phyloP scores from a whole-genome alignment of 2,329 filamentous ascomycete species.

The Neofusicoccum ribis region DNA sequence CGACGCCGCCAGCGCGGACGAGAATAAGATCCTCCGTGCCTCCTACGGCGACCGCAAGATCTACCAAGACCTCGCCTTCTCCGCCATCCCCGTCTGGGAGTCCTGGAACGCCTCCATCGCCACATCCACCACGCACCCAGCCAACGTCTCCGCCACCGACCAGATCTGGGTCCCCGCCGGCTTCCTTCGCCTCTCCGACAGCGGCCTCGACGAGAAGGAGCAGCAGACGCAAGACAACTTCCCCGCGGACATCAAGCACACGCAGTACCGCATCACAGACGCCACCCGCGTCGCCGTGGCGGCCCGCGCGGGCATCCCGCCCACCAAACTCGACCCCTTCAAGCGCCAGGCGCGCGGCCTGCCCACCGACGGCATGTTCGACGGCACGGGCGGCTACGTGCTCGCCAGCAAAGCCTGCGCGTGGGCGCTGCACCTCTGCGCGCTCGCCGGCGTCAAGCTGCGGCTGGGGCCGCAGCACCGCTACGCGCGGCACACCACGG shows the following conservation, averaged over 20 bases:
- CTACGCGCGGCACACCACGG: not conserved
- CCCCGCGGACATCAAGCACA: conserved; percentile 26
- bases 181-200: conserved; percentile 25
- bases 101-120: conserved; percentile 13
- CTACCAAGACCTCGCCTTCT: conserved; percentile 20
- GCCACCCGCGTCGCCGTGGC: conserved; percentile 14
- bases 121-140: not conserved
- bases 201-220: conserved; percentile 24
- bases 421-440: conserved; percentile 47
- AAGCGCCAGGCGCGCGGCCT: not conserved
- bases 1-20: conserved; percentile 20
- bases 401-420: conserved; percentile 50
- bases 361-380: conserved; percentile 31
- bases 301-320: conserved; percentile 1
- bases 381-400: conserved; percentile 49
- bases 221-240: conserved; percentile 27
- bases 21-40: conserved; percentile 61
- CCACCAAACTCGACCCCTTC: conserved; percentile 18
- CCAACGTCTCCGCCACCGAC: not conserved
- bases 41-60: conserved; percentile 54
- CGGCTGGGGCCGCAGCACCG: conserved; percentile 35
- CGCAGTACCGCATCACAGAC: conserved; percentile 29
- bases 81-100: conserved; percentile 18
- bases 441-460: conserved; percentile 43
- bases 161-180: conserved; percentile 29